phyloP scores from a whole-genome alignment of 2,329 filamentous ascomycete species.

The Balansia obtecta region DNA sequence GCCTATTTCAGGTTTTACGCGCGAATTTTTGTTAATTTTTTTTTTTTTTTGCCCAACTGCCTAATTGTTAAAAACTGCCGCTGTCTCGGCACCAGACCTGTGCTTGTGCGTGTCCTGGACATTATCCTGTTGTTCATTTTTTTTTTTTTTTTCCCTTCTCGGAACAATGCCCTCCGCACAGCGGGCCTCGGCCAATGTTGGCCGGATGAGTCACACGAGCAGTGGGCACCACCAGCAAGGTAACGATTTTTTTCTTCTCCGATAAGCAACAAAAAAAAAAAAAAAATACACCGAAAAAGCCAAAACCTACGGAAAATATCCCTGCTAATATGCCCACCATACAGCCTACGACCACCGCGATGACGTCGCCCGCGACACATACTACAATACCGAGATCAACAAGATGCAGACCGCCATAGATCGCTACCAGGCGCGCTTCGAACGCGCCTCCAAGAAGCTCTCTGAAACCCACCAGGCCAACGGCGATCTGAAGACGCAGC shows the following conservation, averaged over 20 bases:
- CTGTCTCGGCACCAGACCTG: too few species aligned
- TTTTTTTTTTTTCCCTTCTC: too few species aligned
- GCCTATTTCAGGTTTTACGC: too few species aligned
- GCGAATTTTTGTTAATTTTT: too few species aligned
- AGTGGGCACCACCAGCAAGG: too few species aligned
- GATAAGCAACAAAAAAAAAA: too few species aligned
- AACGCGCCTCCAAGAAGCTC: constrained; percentile 18
- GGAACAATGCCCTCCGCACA: constrained; percentile 3
- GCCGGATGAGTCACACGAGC: constrained; percentile 7
- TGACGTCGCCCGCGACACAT: constrained; percentile 10
- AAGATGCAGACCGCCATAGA: constrained; percentile 12
- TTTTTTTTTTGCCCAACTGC: too few species aligned
- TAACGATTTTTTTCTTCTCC: constrained; percentile 3
- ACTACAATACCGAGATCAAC: constrained; percentile 13
- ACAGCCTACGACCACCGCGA: constrained; percentile 8
- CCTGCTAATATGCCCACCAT: background rate
- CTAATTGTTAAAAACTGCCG: too few species aligned
- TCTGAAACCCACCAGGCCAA: constrained; percentile 13
- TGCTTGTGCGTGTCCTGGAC: too few species aligned
- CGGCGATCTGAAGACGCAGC: constrained; percentile 10
- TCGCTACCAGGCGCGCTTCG: constrained; percentile 14
- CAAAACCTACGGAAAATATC: too few species aligned
- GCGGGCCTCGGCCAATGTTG: constrained; percentile 10
- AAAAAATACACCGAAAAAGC: too few species aligned
- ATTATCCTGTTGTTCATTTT: too few species aligned